Conservation (phyloP, 164 flowering plant species). For the Magnolia sinica region DNA sequence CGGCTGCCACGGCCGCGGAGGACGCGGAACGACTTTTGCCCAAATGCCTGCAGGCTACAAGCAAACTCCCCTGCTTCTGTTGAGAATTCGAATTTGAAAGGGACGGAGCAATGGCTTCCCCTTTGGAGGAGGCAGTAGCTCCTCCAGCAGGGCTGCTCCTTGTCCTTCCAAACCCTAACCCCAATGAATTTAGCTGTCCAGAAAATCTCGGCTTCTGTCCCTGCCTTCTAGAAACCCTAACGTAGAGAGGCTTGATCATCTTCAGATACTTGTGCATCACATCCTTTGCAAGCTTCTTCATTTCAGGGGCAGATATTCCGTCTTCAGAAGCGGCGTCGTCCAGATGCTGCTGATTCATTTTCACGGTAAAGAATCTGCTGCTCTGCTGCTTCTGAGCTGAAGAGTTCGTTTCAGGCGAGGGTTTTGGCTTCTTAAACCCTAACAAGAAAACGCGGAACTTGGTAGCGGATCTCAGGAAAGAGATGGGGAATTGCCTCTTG, state of each 20-base stretch:
- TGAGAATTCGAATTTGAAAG: conserved; percentile 11
- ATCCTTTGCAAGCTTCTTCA: conserved; percentile 43
- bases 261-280: conserved; percentile 68
- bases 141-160: conserved; percentile 1
- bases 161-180: conserved; percentile 5
- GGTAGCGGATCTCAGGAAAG: conserved; percentile 47
- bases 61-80: conserved; percentile 40
- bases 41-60: conserved; percentile 63
- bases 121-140: background rate
- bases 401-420: conserved; percentile 16
- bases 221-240: conserved; percentile 56
- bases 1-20: conserved; percentile 36
- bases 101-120: background rate
- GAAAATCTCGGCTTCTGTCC: conserved; percentile 47
- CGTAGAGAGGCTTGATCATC: conserved; percentile 73
- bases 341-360: conserved; percentile 44
- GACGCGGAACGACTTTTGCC: conserved; percentile 78
- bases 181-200: conserved; percentile 34
- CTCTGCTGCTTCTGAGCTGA: conserved; percentile 9
- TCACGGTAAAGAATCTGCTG: conserved; percentile 54
- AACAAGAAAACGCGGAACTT: conserved; percentile 66
- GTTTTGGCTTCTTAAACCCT: conserved; percentile 58
- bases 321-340: conserved; percentile 14
- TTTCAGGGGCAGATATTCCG: conserved; percentile 19
- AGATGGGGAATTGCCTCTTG: conserved; percentile 35